Evolutionary conservation across 1,139 yeast genomes (phyloP).

Genomic region (Arxiozyma slooffiae): DNA sequence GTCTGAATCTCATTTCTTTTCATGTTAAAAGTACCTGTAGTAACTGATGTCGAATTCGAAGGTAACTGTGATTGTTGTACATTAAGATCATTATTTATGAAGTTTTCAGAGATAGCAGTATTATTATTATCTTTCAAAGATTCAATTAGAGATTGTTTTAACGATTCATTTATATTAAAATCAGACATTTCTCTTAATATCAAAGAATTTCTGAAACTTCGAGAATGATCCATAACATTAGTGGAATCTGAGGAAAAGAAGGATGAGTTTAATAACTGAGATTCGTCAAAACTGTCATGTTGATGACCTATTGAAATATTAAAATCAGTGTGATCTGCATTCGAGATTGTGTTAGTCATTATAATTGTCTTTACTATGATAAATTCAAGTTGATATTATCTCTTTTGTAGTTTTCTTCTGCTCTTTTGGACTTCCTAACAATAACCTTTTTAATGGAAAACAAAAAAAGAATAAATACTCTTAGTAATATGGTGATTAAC

Average conservation of each 20-base stretch:
- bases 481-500: not conserved
- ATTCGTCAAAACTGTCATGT: conserved; percentile 6
- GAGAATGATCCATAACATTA: conserved; percentile 36
- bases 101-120: not conserved
- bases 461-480: not conserved
- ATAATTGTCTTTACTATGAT: no score
- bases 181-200: conserved; percentile 28
- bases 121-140: not conserved
- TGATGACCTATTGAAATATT: not conserved
- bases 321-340: no score
- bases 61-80: not conserved
- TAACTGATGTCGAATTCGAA: not conserved
- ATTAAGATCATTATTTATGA: no score
- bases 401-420: not conserved
- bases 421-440: not conserved
- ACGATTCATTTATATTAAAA: conserved; percentile 9
- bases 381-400: no score
- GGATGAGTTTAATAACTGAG: conserved; percentile 10
- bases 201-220: conserved; percentile 32
- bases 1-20: conserved; percentile 17
- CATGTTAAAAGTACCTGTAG: not conserved
- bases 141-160: not conserved
- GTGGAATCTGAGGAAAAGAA: conserved; percentile 28
- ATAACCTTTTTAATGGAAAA: no score
- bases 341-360: not conserved